Evolutionary conservation across 225 moss, liverwort and hornwort species (phyloP), one percentile per base, ranked within the genome.

Genomic region (Lunularia cruciata): DNA sequence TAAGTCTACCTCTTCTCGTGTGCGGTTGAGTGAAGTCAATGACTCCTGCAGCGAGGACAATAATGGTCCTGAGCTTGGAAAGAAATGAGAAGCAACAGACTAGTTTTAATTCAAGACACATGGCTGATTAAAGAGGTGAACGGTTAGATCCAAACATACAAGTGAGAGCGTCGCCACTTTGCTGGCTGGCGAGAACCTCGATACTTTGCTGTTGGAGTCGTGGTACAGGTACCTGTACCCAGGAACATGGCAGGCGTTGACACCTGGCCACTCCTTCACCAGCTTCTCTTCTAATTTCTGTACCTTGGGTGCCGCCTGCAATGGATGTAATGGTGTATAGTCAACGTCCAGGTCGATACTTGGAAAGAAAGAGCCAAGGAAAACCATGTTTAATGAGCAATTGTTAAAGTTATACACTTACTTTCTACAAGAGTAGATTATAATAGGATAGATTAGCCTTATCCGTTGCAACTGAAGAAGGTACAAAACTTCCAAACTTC

Each of bases 161-260:
- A 86, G 83, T 12, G 88, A 79, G 25, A 93, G 79, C 42, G 93
- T 90, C 55, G 88, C 77, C 71, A 90, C 87, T 72, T 93, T 93
- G 74, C 87, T 81, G n/a, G 90, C 70, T 27, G 93, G 90, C 69
- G 93, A 93, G 39, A 80, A 90, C 72, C 75, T 86, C 13, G 85
- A 83, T 38, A 78, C 74, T 57, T 83, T 86, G 69, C 77, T 78
- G 56, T 47, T 52, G 65, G 72, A 80, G 80, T 90, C 86, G 67
- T 84, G 84, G 32, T 79, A 90, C 40, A 93, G 87, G 79, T 93
- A 93, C 8, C 87, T 86, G 79, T 87, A 93, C 35, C 90, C 90
- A 26, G 84, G 73, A 71, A 93, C 79, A 67, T 93, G 93, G 69
- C 78, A 84, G 19, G 90, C 79, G 73, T 90, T 90, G 73, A 74